Percentiles rank a stretch among this genome's conserved stretches.
These are phyloP conservation scores for Cladosporium cucumerinum DNA, from an alignment of 2,329 filamentous ascomycete species.

Conservation along the genomic window DNA sequence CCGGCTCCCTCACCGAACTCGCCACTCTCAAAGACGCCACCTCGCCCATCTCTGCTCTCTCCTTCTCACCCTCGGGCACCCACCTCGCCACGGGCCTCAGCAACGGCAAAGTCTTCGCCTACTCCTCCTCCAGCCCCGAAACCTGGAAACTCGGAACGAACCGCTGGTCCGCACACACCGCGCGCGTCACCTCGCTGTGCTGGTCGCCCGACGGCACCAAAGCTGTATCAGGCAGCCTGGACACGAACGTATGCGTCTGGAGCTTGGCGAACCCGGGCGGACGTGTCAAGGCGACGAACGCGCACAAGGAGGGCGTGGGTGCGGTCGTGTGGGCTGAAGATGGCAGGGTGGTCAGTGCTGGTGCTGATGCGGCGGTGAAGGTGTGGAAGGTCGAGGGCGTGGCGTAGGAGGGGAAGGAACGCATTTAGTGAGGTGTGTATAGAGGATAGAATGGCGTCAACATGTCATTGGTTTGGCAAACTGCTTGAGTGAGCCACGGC, in stretches of 20 bases:
- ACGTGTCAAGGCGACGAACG: constrained; percentile 78
- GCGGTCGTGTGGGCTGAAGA: constrained; percentile 77
- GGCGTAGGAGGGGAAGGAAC: not conserved
- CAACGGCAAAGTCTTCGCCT: constrained; percentile 83
- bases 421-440: not conserved
- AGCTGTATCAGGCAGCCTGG: constrained; percentile 78
- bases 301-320: constrained; percentile 93
- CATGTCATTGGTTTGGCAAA: not conserved
- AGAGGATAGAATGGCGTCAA: not conserved
- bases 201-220: constrained; percentile 79
- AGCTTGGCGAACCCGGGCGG: constrained; percentile 79
- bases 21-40: constrained; percentile 65
- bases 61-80: constrained; percentile 75
- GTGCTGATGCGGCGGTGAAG: constrained; percentile 88
- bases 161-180: constrained; percentile 70
- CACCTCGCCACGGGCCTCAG: constrained; percentile 79
- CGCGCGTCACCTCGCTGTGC: constrained; percentile 62
- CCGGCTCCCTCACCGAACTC: constrained; percentile 46
- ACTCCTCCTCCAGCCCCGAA: constrained; percentile 49
- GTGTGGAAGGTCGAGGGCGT: constrained; percentile 63
- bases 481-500: not conserved
- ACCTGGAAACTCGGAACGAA: constrained; percentile 72
- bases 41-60: constrained; percentile 70
- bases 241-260: constrained; percentile 93
- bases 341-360: constrained; percentile 68